Conservation (phyloP, 768 basidiomycete species). For the Agrocybe pediades region DNA sequence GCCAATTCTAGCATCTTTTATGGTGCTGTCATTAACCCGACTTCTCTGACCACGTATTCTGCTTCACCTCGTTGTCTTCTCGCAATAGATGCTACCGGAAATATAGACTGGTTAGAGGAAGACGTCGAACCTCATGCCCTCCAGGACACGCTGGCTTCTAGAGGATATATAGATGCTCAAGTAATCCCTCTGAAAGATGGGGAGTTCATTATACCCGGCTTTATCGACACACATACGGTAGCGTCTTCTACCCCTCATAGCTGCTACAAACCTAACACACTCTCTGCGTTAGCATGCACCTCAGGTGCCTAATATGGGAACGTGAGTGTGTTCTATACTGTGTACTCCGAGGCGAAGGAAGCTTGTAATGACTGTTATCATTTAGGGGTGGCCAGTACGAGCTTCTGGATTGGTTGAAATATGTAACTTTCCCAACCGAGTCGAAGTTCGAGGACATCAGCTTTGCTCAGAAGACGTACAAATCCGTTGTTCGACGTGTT, state of each 20-base stretch:
- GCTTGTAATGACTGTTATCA: neutral
- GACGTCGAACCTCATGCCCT: constrained; percentile 52
- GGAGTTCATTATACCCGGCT: constrained; percentile 83
- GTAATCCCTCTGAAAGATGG: constrained; percentile 47
- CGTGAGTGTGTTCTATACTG: constrained; percentile 34
- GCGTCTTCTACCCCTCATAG: constrained; percentile 22
- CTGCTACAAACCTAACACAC: neutral
- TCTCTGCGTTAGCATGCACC: constrained; percentile 65
- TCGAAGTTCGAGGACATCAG: constrained; percentile 65
- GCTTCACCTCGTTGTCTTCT: constrained; percentile 57
- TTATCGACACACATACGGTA: constrained; percentile 92
- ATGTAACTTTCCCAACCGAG: constrained; percentile 89
- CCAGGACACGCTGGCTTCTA: constrained; percentile 49
- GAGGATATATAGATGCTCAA: constrained; percentile 49
- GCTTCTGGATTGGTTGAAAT: constrained; percentile 85
- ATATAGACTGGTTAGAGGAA: constrained; percentile 73
- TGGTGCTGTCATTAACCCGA: constrained; percentile 60
- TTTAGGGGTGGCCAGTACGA: constrained; percentile 80
- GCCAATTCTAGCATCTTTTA: constrained; percentile 36
- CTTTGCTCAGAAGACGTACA: constrained; percentile 73
- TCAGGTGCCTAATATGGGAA: constrained; percentile 74
- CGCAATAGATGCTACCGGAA: constrained; percentile 44
- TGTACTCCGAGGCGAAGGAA: neutral
- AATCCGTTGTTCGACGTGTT: constrained; percentile 67
- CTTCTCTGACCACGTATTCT: constrained; percentile 40